Base-by-base conservation (phyloP, 169 alveolate species). In the Babesia caballi region DNA sequence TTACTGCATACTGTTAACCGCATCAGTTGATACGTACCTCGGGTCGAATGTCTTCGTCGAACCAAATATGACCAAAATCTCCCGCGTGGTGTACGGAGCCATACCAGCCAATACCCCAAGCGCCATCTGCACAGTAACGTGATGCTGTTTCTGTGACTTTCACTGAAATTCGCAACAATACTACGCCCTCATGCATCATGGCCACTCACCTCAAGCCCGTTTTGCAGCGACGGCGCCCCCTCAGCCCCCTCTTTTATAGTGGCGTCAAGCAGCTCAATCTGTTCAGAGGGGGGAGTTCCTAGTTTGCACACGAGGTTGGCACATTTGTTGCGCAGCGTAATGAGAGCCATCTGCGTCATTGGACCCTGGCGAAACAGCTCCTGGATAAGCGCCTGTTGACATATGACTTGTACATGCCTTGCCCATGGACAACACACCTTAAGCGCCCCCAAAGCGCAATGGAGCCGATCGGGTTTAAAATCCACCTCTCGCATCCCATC, bases 41-140 rank as follows among this genome's bases (percentile, higher is more conserved):
- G 88, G 83, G 68, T 88, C 93, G 33, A 84, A 84, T 44, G 93
- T 88, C 59, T 83, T 88, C 44, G 80, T 88, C 6, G 93, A 83
- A 1, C 91, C 91, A 83, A 84, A 88, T 36, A 88, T 67, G 0
- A 88, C 73, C 30, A 88, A 21, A 8, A 88, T 57, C 66, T 88
- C 93, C 33, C 88, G 82, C 9, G 93, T 88, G n/a, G 88, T 88
- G 63, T 88, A 88, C 19, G 74, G 59, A 0, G 93, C 91, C 72
- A 84, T 63, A 35, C 66, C 88, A 9, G 69, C 38, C 53, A 88
- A 67, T 63, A 88, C 56, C 23, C 73, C 82, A 41, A 84, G 51
- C 3, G 88, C 83, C 88, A 80, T 70, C 88, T 80, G 56, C 47
- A 32, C 9, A 9, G n/a, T n/a, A n/a, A n/a, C n/a, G n/a, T n/a